Percentiles rank a stretch among this genome's conserved stretches.
phyloP scores from a whole-genome alignment of 2,329 filamentous ascomycete genomes.

The Aspergillus pseudoglaucus region DNA sequence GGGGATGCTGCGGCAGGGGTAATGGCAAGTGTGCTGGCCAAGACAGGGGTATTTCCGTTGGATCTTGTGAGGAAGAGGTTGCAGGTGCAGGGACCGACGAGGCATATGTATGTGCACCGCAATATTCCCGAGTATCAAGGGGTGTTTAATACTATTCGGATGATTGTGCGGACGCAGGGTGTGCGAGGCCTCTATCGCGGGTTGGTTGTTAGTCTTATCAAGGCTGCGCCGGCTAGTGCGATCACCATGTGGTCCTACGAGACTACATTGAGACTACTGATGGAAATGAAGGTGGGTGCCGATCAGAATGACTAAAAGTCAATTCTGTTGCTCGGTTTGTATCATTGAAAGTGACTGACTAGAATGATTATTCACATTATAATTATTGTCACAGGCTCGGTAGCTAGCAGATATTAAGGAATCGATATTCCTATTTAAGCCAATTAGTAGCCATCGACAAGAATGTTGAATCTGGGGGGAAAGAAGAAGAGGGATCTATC shows the following conservation, averaged over 20 bases:
- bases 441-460: too few species aligned
- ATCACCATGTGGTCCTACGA: conserved; percentile 96
- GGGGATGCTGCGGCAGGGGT: conserved; percentile 80
- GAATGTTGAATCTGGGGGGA: too few species aligned
- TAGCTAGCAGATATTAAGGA: too few species aligned
- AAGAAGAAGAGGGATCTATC: too few species aligned
- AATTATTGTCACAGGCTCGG: too few species aligned
- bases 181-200: conserved; percentile 78
- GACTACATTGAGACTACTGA: conserved; percentile 58
- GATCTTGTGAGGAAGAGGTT: conserved; percentile 88
- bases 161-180: conserved; percentile 68
- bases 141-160: conserved; percentile 58
- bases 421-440: too few species aligned
- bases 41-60: conserved; percentile 86
- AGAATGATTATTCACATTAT: conserved; percentile 4
- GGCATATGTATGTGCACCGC: conserved; percentile 68
- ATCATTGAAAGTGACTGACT: neutral
- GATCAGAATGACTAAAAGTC: neutral
- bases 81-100: conserved; percentile 89
- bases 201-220: conserved; percentile 79
- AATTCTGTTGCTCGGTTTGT: neutral
- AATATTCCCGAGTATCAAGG: conserved; percentile 81
- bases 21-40: conserved; percentile 70
- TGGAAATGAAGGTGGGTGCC: conserved; percentile 26
- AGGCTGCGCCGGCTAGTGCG: conserved; percentile 87